phyloP scores from a whole-genome alignment of 257 asterid genomes.

The Solanum phureja region DNA sequence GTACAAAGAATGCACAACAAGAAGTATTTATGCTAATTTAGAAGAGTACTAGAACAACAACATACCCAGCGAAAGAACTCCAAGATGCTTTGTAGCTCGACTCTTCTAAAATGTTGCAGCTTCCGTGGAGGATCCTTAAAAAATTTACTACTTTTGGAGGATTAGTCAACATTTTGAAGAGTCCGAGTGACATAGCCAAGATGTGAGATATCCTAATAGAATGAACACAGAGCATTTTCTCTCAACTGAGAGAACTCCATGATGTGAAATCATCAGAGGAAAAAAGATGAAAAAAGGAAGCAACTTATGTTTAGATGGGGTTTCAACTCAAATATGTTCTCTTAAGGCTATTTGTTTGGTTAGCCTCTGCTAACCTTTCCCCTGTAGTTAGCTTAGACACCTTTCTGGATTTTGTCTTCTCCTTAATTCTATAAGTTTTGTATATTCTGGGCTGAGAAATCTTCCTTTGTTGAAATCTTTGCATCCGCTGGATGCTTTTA shows the following conservation, averaged over 20 bases:
- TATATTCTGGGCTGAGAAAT: neutral
- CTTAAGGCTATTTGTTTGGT: neutral
- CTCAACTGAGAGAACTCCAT: neutral
- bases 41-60: neutral
- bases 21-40: neutral
- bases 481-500: neutral
- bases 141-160: neutral
- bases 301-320: neutral
- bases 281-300: neutral
- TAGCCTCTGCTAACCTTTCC: neutral
- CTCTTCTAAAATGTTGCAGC: neutral
- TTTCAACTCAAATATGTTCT: neutral
- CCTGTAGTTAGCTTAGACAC: neutral
- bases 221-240: neutral
- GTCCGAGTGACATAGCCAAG: neutral
- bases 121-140: neutral
- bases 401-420: neutral
- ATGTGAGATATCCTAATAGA: neutral
- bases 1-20: neutral
- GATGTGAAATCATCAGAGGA: neutral
- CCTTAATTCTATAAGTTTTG: neutral
- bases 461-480: neutral
- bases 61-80: neutral
- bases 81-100: neutral
- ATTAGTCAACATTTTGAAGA: neutral